Evolutionary conservation across 148 eudicot genomes (phyloP).

Genomic region (Amaranthus palmeri): DNA sequence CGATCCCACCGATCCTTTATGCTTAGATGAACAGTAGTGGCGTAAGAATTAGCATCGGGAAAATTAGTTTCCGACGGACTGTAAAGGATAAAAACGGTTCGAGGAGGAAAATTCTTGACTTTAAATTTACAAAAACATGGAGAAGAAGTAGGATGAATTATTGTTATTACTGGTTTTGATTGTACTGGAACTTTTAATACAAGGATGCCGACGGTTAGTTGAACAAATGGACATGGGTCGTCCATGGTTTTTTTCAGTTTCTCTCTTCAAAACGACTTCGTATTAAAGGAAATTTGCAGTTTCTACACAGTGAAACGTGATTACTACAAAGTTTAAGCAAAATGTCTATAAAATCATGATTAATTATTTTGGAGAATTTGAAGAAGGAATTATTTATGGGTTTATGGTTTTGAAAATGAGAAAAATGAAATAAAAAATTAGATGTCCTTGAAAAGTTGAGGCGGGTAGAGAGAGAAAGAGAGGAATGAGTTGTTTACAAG

Average conservation of each 20-base stretch:
- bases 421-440: neutral
- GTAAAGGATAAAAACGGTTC: conserved; percentile 42
- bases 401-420: neutral
- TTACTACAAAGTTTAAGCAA: too few species aligned
- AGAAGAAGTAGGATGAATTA: conserved; percentile 52
- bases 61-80: conserved; percentile 25
- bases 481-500: neutral
- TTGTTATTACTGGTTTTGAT: conserved; percentile 48
- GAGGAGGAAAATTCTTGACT: conserved; percentile 46
- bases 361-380: neutral
- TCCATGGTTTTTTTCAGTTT: conserved; percentile 37
- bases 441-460: neutral
- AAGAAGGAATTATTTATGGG: neutral
- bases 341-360: neutral
- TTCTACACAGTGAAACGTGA: neutral
- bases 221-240: conserved; percentile 76
- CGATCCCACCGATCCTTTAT: conserved; percentile 25
- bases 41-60: conserved; percentile 14
- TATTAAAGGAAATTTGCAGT: neutral
- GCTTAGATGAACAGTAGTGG: conserved; percentile 50
- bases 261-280: neutral
- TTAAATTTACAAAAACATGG: conserved; percentile 70
- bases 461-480: neutral
- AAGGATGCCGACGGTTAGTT: conserved; percentile 51
- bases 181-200: conserved; percentile 53